These are phyloP conservation scores for Saccharomycopsis fermentans DNA, from an alignment of 805 yeast genomes.

Conservation along the genomic window DNA sequence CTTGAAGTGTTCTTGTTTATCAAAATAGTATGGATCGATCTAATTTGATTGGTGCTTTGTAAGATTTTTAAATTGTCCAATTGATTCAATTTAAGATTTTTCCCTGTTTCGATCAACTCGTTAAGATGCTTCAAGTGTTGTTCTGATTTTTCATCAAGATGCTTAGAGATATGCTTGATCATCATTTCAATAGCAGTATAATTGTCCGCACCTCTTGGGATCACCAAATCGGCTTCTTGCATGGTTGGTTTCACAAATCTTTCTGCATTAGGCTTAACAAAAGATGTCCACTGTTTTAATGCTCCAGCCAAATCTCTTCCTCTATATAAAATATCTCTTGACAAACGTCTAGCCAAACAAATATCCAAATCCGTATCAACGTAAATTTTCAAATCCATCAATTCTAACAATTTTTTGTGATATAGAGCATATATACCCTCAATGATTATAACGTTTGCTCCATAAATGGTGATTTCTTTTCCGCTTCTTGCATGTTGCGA, in stretches of 20 bases:
- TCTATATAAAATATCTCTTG: constrained; percentile 76
- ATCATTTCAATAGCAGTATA: constrained; percentile 67
- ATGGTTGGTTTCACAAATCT: constrained; percentile 64
- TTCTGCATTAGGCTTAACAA: constrained; percentile 89
- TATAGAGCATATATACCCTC: constrained; percentile 86
- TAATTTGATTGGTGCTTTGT: constrained; percentile 50
- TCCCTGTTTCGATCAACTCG: constrained; percentile 29
- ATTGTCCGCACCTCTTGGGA: constrained; percentile 79
- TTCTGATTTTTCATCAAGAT: constrained; percentile 51
- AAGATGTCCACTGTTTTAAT: constrained; percentile 78
- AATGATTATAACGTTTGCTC: constrained; percentile 85
- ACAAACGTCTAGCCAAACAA: constrained; percentile 79
- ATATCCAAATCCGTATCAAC: constrained; percentile 93
- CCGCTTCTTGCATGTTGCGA: constrained; percentile 46
- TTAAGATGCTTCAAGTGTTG: constrained; percentile 55
- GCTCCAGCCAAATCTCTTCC: constrained; percentile 81
- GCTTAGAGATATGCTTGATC: constrained; percentile 69
- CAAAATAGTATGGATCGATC: constrained; percentile 63
- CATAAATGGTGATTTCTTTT: constrained; percentile 68
- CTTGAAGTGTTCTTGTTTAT: constrained; percentile 44
- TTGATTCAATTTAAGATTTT: constrained; percentile 30
- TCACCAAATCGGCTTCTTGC: constrained; percentile 71
- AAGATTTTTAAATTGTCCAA: constrained; percentile 30
- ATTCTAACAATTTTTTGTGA: constrained; percentile 52
- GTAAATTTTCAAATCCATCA: constrained; percentile 80